A percentile compares a stretch with the other conserved stretches of the same genome.
phyloP scores from a whole-genome alignment of 805 yeast genomes.

The Ascoidea rubescens region DNA sequence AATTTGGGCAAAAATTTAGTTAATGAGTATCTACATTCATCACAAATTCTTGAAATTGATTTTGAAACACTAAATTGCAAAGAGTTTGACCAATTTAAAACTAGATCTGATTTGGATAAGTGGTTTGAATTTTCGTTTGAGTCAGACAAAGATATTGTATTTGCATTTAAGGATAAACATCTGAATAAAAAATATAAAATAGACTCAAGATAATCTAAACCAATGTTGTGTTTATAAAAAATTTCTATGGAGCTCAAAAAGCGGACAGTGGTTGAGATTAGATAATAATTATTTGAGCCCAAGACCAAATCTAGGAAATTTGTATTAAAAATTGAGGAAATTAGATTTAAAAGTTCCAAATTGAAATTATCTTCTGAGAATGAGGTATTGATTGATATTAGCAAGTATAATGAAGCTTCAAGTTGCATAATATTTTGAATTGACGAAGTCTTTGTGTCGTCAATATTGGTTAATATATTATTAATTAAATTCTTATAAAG shows the following conservation, averaged over 20 bases:
- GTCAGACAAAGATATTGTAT: not conserved
- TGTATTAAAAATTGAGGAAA: slow-evolving; percentile 18
- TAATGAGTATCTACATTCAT: slow-evolving; percentile 32
- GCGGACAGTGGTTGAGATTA: slow-evolving; percentile 36
- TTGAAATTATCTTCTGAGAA: slow-evolving; percentile 18
- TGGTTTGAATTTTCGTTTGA: not conserved
- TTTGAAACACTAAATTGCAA: slow-evolving; percentile 1
- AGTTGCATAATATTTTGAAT: slow-evolving; percentile 21
- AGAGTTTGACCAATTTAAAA: not conserved
- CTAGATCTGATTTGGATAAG: not conserved
- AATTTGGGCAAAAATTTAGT: slow-evolving; percentile 30
- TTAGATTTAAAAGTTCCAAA: slow-evolving; percentile 10
- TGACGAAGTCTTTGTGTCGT: slow-evolving; percentile 2
- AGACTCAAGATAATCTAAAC: slow-evolving; percentile 28
- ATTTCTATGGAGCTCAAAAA: slow-evolving; percentile 47
- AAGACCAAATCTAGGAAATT: slow-evolving; percentile 15
- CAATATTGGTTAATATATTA: slow-evolving; percentile 19
- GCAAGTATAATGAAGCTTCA: slow-evolving; percentile 49
- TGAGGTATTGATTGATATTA: slow-evolving; percentile 33
- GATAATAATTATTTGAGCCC: slow-evolving; percentile 13
- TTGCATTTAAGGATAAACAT: slow-evolving; percentile 17
- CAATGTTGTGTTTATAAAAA: slow-evolving; percentile 36
- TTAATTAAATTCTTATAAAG: slow-evolving; percentile 31
- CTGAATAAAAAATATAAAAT: slow-evolving; percentile 45
- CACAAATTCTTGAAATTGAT: slow-evolving; percentile 46